Conservation (phyloP, 805 yeast species). For the Myxozyma neglecta region DNA sequence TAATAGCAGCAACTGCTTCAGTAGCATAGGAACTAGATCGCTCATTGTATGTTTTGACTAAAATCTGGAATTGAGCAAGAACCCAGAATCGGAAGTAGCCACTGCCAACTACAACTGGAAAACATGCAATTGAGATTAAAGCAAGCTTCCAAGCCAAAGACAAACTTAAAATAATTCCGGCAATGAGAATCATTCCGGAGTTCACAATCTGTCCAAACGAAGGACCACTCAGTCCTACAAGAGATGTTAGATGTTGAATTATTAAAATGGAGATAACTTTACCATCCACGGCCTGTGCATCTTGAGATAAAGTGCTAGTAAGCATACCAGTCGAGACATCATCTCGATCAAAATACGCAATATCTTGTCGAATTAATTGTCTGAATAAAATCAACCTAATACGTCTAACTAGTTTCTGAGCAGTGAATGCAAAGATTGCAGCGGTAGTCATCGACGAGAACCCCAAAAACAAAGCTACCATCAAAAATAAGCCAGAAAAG, state of each 20-base stretch:
- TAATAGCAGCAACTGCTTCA: slow-evolving; percentile 43
- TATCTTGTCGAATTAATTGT: slow-evolving; percentile 43
- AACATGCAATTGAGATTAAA: slow-evolving; percentile 43
- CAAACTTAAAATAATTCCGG: slow-evolving; percentile 44
- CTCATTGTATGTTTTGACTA: slow-evolving; percentile 43
- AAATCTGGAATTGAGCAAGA: slow-evolving; percentile 39
- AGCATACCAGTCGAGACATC: slow-evolving; percentile 43
- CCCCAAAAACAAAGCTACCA: slow-evolving; percentile 12
- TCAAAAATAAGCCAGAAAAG: slow-evolving; percentile 19
- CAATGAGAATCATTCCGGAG: slow-evolving; percentile 42
- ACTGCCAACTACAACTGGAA: slow-evolving; percentile 40
- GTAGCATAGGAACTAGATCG: slow-evolving; percentile 45
- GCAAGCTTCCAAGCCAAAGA: slow-evolving; percentile 45
- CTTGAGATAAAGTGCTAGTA: slow-evolving; percentile 43
- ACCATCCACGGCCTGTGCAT: slow-evolving; percentile 42
- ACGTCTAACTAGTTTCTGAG: slow-evolving; percentile 40
- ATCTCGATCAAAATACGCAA: slow-evolving; percentile 42
- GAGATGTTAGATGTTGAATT: neutral
- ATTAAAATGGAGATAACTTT: neutral
- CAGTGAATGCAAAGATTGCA: slow-evolving; percentile 30
- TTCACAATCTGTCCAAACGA: slow-evolving; percentile 44
- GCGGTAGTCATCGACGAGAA: neutral
- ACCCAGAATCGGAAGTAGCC: slow-evolving; percentile 44
- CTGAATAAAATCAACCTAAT: slow-evolving; percentile 41
- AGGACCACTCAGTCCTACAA: slow-evolving; percentile 41